Percentiles rank a stretch among this genome's conserved stretches.
These are phyloP conservation scores for Wallacemonas rigidus DNA, from an alignment of 208 protist species.

Conservation along the genomic window DNA sequence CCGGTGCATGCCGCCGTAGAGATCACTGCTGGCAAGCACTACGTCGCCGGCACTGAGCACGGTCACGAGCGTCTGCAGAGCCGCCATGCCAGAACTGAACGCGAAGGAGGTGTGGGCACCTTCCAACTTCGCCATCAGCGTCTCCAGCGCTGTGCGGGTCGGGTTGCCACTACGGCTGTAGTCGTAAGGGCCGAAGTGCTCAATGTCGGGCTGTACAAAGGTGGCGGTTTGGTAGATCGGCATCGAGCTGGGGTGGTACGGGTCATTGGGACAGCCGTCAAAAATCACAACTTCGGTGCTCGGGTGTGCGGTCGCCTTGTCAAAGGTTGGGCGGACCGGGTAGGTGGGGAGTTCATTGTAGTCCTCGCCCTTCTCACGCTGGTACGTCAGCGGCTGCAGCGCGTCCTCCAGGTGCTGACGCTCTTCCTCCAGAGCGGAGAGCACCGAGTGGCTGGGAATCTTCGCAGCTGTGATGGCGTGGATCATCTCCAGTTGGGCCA, in stretches of 20 bases:
- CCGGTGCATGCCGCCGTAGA: constrained; percentile 95
- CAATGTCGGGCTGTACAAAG: constrained; percentile 88
- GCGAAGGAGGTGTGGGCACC: constrained; percentile 88
- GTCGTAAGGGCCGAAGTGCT: constrained; percentile 88
- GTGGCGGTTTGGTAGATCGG: constrained; percentile 93
- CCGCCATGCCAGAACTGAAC: constrained; percentile 89
- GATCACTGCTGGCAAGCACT: constrained; percentile 85
- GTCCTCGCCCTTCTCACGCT: constrained; percentile 30
- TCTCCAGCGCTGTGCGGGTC: constrained; percentile 92
- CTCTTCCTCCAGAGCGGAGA: constrained; percentile 58
- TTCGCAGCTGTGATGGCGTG: constrained; percentile 51
- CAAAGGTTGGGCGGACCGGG: constrained; percentile 76
- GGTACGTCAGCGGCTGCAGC: constrained; percentile 40
- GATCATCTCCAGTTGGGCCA: constrained; percentile 55
- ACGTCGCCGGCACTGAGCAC: constrained; percentile 74
- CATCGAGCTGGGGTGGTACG: constrained; percentile 85
- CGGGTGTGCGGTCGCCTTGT: constrained; percentile 59
- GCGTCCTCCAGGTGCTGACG: constrained; percentile 47
- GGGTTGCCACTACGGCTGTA: constrained; percentile 95
- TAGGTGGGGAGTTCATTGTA: constrained; percentile 76
- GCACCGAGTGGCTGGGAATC: constrained; percentile 38
- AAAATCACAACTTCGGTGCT: constrained; percentile 82
- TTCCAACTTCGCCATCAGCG: constrained; percentile 89
- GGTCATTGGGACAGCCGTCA: constrained; percentile 89
- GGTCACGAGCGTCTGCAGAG: constrained; percentile 85